These are phyloP conservation scores for Gymnopus androsaceus DNA, from an alignment of 1,284 basidiomycete genomes.

Conservation along the genomic window DNA sequence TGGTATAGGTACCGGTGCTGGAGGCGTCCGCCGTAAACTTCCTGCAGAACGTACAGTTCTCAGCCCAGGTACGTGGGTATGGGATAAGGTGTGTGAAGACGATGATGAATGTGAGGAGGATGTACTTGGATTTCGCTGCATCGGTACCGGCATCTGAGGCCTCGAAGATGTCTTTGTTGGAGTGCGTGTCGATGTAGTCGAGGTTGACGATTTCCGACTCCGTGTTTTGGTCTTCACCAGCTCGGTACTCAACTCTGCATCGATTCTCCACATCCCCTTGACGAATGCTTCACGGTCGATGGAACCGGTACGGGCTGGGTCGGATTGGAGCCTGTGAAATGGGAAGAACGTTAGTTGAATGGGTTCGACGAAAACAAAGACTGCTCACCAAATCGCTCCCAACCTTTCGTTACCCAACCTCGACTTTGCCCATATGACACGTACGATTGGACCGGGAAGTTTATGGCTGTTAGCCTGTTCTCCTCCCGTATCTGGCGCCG, in stretches of 20 bases:
- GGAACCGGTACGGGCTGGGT: constrained; percentile 52
- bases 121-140: neutral
- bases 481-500: constrained; percentile 26
- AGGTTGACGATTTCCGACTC: too few relatives aligned
- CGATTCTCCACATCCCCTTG: constrained; percentile 81
- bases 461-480: constrained; percentile 34
- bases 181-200: too few relatives aligned
- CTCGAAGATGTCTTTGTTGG: too few relatives aligned
- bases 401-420: constrained; percentile 55
- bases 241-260: constrained; percentile 74
- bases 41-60: neutral
- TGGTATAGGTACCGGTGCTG: too few relatives aligned
- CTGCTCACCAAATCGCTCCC: constrained; percentile 62
- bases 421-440: constrained; percentile 64
- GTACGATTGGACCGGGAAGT: constrained; percentile 58
- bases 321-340: constrained; percentile 63
- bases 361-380: constrained; percentile 3
- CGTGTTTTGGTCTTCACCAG: constrained; percentile 27
- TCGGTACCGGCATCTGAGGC: too few relatives aligned
- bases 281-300: constrained; percentile 69
- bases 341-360: constrained; percentile 3
- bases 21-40: neutral
- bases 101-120: neutral
- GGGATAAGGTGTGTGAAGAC: too few relatives aligned
- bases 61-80: too few relatives aligned